Conservation (phyloP, 805 yeast species). For the Schwanniomyces occidentalis region DNA sequence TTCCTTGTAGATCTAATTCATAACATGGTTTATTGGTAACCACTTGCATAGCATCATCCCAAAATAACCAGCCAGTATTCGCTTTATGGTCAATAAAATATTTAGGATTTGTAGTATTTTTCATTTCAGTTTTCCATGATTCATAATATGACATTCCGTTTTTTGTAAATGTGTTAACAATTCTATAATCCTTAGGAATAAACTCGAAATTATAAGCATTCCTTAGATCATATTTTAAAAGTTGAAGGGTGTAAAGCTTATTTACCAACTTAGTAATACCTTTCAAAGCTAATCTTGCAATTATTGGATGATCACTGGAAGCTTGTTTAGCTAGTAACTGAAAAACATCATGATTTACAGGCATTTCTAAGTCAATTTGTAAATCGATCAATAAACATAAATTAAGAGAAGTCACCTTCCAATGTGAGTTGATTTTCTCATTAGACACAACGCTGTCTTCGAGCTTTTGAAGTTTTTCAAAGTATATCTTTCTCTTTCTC, state of each 20-base stretch:
- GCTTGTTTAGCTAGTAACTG: conserved; percentile 48
- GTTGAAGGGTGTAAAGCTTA: conserved; percentile 46
- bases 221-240: conserved; percentile 47
- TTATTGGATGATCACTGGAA: conserved; percentile 64
- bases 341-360: conserved; percentile 40
- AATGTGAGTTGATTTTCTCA: conserved; percentile 41
- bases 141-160: conserved; percentile 35
- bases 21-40: conserved; percentile 33
- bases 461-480: conserved; percentile 41
- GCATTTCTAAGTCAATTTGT: conserved; percentile 54
- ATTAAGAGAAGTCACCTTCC: conserved; percentile 56
- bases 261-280: conserved; percentile 57
- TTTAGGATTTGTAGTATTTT: conserved; percentile 43
- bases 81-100: conserved; percentile 60
- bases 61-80: conserved; percentile 69
- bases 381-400: conserved; percentile 51
- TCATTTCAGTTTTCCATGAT: conserved; percentile 52
- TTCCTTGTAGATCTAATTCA: conserved; percentile 30
- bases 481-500: conserved; percentile 47
- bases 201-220: conserved; percentile 42
- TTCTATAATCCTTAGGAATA: conserved; percentile 33
- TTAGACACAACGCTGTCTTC: conserved; percentile 34
- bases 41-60: conserved; percentile 61
- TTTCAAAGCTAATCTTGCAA: conserved; percentile 59
- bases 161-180: conserved; percentile 43